Conservation (phyloP, 495 filamentous ascomycete species). For the Jackrogersella multiformis region DNA sequence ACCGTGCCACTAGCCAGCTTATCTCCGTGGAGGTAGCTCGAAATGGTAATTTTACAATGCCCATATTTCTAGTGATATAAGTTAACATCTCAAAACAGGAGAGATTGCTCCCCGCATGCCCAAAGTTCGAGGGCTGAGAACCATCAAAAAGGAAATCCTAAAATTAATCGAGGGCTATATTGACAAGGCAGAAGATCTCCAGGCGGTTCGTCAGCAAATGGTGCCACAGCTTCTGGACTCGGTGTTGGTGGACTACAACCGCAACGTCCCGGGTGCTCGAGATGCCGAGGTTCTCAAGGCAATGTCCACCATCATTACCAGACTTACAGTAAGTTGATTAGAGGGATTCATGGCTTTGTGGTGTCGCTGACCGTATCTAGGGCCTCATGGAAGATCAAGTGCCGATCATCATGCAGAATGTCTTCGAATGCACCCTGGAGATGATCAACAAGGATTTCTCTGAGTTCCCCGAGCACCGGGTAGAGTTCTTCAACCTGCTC, state of each 20-base stretch:
- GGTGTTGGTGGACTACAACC: conserved; percentile 93
- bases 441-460: conserved; percentile 99
- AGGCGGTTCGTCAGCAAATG: conserved; percentile 91
- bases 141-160: conserved; percentile 99
- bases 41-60: conserved; percentile 70
- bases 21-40: conserved; percentile 89
- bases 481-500: conserved; percentile 97
- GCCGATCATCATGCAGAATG: conserved; percentile 95
- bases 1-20: conserved; percentile 91
- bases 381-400: conserved; percentile 98
- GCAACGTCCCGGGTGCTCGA: conserved; percentile 93
- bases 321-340: conserved; percentile 82
- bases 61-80: conserved; percentile 25
- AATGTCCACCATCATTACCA: conserved; percentile 96
- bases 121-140: conserved; percentile 90
- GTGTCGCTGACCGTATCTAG: conserved; percentile 50
- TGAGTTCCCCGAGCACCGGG: conserved; percentile 96
- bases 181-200: conserved; percentile 94
- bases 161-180: conserved; percentile 98
- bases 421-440: conserved; percentile 97
- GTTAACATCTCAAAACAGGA: conserved; percentile 59
- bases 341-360: neutral
- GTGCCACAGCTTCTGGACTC: conserved; percentile 97
- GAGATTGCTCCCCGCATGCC: conserved; percentile 97
- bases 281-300: conserved; percentile 97